phyloP scores from a whole-genome alignment of 345 rosid species.

The Populus ilicifolia region DNA sequence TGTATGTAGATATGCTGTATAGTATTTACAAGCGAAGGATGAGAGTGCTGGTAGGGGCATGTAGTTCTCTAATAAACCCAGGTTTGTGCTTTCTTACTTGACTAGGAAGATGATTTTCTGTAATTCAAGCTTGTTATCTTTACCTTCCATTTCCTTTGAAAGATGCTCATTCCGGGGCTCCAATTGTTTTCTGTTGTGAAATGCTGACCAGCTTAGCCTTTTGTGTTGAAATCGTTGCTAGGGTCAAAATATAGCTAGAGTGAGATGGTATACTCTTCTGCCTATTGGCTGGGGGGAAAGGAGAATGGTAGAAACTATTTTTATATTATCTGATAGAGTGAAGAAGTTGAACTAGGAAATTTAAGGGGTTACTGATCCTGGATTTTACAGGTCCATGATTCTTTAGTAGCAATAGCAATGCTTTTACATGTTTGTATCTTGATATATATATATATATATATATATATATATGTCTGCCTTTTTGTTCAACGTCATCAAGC shows the following conservation, averaged over 20 bases:
- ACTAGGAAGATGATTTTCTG: constrained; percentile 15
- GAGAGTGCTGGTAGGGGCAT: constrained; percentile 24
- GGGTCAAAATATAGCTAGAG: background rate
- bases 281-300: background rate
- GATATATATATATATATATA: too few relatives aligned
- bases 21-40: constrained; percentile 33
- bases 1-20: constrained; percentile 40
- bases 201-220: background rate
- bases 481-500: too few relatives aligned
- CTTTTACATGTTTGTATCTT: background rate
- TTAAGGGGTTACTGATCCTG: background rate
- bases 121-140: background rate
- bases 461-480: too few relatives aligned
- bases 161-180: background rate
- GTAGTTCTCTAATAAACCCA: constrained; percentile 32
- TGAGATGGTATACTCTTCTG: background rate
- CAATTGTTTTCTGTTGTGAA: background rate
- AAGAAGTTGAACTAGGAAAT: background rate
- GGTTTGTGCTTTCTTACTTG: constrained; percentile 32
- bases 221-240: background rate
- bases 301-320: background rate
- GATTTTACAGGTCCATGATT: background rate
- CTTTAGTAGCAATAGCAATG: background rate
- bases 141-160: background rate
- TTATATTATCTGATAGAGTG: background rate